phyloP scores from a whole-genome alignment of 345 rosid species.

The Ricinus communis region DNA sequence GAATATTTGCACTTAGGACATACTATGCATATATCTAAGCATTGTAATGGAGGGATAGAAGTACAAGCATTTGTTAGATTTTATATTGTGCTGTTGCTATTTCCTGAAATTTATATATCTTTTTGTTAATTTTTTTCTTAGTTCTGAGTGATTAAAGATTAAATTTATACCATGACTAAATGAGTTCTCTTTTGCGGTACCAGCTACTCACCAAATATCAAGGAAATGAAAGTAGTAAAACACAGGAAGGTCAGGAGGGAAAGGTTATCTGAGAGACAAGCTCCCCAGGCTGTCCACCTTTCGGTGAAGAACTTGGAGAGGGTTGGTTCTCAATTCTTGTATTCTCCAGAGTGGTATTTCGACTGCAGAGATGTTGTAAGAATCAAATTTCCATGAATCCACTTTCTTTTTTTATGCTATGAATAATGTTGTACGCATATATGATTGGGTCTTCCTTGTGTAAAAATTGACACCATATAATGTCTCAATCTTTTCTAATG shows the following conservation, averaged over 20 bases:
- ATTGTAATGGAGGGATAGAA: too few species aligned
- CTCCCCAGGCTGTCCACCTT: constrained; percentile 91
- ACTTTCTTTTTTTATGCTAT: not conserved
- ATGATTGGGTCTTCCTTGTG: constrained; percentile 1
- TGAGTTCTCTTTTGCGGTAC: constrained; percentile 1
- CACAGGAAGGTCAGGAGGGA: constrained; percentile 90
- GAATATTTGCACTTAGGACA: not conserved
- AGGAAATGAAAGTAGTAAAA: constrained; percentile 63
- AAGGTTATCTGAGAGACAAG: constrained; percentile 77
- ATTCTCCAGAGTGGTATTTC: not conserved
- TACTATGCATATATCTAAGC: too few species aligned
- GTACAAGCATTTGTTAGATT: too few species aligned
- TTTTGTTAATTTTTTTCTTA: not conserved
- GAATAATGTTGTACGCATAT: constrained; percentile 14
- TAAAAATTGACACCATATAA: constrained; percentile 4
- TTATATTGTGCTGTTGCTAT: too few species aligned
- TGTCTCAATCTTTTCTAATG: not conserved
- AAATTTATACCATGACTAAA: not conserved
- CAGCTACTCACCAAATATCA: constrained; percentile 80
- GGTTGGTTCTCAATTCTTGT: not conserved
- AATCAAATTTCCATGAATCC: constrained; percentile 9
- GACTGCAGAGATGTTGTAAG: constrained; percentile 17
- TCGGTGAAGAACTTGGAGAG: constrained; percentile 41
- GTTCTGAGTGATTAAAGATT: not conserved
- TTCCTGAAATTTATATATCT: too few species aligned